Evolutionary conservation across 495 filamentous ascomycete species (phyloP).

Genomic region (Usnea hakonensis): DNA sequence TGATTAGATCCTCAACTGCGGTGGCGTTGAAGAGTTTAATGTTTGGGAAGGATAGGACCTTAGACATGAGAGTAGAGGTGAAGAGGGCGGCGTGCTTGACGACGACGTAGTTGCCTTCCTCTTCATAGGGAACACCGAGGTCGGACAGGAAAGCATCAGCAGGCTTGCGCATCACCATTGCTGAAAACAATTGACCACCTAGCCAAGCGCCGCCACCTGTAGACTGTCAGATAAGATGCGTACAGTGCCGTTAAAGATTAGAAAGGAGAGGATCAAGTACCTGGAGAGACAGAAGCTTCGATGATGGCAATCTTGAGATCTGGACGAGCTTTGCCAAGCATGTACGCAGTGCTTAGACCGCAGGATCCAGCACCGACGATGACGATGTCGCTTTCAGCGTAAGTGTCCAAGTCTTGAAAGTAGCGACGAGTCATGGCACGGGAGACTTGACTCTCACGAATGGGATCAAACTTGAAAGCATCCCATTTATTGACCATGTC

Average conservation of each 20-base stretch:
- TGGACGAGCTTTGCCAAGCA: slow-evolving; percentile 72
- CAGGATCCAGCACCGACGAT: slow-evolving; percentile 86
- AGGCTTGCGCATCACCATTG: slow-evolving; percentile 90
- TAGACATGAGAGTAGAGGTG: slow-evolving; percentile 74
- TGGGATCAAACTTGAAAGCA: slow-evolving; percentile 71
- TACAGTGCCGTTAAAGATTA: neutral
- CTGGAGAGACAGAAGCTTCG: slow-evolving; percentile 77
- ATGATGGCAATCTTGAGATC: slow-evolving; percentile 89
- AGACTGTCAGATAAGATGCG: neutral
- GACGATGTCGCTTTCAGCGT: slow-evolving; percentile 86
- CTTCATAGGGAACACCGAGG: slow-evolving; percentile 76
- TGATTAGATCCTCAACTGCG: slow-evolving; percentile 83
- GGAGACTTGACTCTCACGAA: slow-evolving; percentile 83
- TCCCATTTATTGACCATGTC: slow-evolving; percentile 64
- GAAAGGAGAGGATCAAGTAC: slow-evolving; percentile 23
- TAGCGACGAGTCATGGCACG: slow-evolving; percentile 89
- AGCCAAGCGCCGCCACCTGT: slow-evolving; percentile 81
- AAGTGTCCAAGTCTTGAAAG: slow-evolving; percentile 80
- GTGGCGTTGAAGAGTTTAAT: slow-evolving; percentile 96
- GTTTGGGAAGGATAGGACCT: slow-evolving; percentile 75
- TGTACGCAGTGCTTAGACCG: slow-evolving; percentile 76
- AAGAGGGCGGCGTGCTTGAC: slow-evolving; percentile 92
- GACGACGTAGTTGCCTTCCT: slow-evolving; percentile 78
- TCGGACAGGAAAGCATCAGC: slow-evolving; percentile 75
- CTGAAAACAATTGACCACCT: slow-evolving; percentile 83